Base-by-base conservation (phyloP, 257 asterid species). In the Scutellaria minor region DNA sequence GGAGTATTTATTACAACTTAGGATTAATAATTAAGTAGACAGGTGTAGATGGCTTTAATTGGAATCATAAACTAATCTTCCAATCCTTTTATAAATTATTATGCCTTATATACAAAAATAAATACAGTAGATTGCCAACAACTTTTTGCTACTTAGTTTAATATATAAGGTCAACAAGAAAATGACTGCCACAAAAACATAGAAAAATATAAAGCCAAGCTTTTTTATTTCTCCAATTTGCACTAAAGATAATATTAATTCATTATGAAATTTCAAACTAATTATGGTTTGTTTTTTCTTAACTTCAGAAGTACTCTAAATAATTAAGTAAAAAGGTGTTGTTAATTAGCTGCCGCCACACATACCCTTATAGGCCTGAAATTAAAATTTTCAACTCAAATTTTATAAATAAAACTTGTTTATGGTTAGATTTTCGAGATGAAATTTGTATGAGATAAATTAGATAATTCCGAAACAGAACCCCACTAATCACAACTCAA, bases 81-180 rank as follows among this genome's bases (percentile, higher is more conserved):
- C 61, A 42, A 74, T 64, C 57, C 46, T 41, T 41, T 31, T 35
- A 64, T 27, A 54, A 47, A 68, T 73, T 55, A 64, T 41, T 70
- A 64, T 64, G 56, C 66, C 50, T 40, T n/a, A 57, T 44, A 77
- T 41, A 54, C 46, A 42, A 57, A 73, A 60, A 46, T 56, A 53
- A 41, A 72, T 57, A 67, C 60, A 81, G 62, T 70, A 64, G 73
- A 82, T 68, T 44, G 53, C 52, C 83, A 75, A 78, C 81, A 71
- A 78, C 77, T 73, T 42, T 68, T 63, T 39, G 62, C 51, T 78
- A 48, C 35, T 56, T 72, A 61, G 63, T 78, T 78, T 67, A 82
- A 72, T 68, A 60, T 68, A 53, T 35, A 82, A 78, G 76, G 86
- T 82, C 86, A 82, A 82, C 83, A 72, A 55, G 83, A 82, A 75